These are phyloP conservation scores for Saccharomyces hybrid DNA, from an alignment of 1,139 yeast genomes.

Conservation along the genomic window DNA sequence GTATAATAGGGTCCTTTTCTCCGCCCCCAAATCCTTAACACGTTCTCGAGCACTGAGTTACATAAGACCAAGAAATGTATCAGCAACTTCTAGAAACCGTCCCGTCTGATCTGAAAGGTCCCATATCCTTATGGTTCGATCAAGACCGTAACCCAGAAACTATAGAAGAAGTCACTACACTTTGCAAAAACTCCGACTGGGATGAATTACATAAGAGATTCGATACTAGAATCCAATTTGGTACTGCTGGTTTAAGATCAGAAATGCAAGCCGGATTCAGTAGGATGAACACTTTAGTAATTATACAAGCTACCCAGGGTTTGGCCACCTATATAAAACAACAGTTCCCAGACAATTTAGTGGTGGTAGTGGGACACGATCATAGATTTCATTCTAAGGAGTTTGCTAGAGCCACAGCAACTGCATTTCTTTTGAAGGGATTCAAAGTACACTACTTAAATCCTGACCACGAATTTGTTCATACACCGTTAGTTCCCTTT, in stretches of 20 bases:
- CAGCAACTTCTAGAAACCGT: conserved; percentile 1
- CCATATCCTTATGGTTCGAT: conserved; percentile 22
- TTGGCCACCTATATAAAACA: conserved; percentile 52
- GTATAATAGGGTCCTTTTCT: neutral
- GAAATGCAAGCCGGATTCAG: conserved; percentile 86
- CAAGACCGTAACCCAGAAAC: conserved; percentile 44
- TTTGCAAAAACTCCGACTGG: conserved; percentile 39
- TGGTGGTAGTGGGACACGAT: conserved; percentile 82
- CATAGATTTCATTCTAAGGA: conserved; percentile 75
- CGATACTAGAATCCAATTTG: conserved; percentile 60
- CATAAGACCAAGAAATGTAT: neutral
- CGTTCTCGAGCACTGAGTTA: neutral
- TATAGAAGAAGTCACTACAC: conserved; percentile 44
- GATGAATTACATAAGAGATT: conserved; percentile 44
- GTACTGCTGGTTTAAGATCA: conserved; percentile 88
- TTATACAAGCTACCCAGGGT: conserved; percentile 90
- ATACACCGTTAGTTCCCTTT: conserved; percentile 92
- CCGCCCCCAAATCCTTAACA: neutral
- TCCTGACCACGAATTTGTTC: conserved; percentile 42
- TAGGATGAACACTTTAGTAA: conserved; percentile 84
- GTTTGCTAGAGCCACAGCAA: conserved; percentile 74
- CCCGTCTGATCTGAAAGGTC: conserved; percentile 14
- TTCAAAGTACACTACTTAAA: conserved; percentile 65
- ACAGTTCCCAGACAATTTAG: conserved; percentile 35
- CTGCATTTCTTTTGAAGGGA: conserved; percentile 60